These are phyloP conservation scores for Talaromyces marneffei DNA, from an alignment of 2,329 filamentous ascomycete species.

Conservation along the genomic window DNA sequence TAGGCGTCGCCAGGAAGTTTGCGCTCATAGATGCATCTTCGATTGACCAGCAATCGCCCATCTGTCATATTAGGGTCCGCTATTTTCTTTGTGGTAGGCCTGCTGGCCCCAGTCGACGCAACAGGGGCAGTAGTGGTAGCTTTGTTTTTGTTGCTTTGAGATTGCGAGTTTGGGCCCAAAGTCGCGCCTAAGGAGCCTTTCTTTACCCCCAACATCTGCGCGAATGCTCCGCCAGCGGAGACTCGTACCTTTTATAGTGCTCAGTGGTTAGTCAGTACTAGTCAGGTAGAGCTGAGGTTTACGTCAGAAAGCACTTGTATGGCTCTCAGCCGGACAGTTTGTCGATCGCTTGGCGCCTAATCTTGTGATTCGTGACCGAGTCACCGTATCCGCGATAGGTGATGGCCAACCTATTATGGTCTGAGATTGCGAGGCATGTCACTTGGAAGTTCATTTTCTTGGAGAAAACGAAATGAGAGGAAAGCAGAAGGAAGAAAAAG, in stretches of 20 bases:
- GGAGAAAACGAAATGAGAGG: neutral
- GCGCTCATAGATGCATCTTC: constrained; percentile 46
- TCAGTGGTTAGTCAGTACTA: neutral
- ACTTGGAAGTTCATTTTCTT: neutral
- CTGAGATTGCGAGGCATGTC: neutral
- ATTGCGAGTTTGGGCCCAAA: neutral
- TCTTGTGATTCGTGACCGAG: constrained; percentile 12
- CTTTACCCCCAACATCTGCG: neutral
- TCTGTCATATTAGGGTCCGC: constrained; percentile 34
- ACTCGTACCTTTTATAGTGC: neutral
- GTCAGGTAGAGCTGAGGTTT: neutral
- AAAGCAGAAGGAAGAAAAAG: neutral
- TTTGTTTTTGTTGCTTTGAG: neutral
- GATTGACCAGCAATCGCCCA: constrained; percentile 33
- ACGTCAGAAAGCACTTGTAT: neutral
- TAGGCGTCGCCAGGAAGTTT: constrained; percentile 44
- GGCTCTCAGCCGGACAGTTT: constrained; percentile 2
- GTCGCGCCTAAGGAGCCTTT: neutral
- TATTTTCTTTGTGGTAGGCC: neutral
- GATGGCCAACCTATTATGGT: neutral
- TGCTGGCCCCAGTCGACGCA: neutral
- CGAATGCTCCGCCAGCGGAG: constrained; percentile 8
- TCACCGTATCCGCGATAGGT: neutral
- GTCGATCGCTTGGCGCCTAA: constrained; percentile 12
- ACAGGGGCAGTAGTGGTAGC: neutral